Conservation (phyloP, 2,329 filamentous ascomycete genomes). For the Penicillium psychrosexuale region DNA sequence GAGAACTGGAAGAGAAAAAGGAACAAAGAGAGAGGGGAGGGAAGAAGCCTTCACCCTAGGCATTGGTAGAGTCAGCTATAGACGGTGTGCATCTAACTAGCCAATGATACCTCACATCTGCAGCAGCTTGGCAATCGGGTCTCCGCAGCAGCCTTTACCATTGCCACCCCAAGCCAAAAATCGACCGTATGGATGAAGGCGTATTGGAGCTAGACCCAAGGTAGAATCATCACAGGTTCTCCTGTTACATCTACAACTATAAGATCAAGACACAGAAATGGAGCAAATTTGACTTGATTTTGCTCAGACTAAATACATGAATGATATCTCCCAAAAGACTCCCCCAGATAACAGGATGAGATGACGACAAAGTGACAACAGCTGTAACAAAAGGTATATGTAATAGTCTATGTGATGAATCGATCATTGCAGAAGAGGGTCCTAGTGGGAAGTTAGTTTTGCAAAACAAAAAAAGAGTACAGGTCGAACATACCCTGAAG, state of each 20-base stretch:
- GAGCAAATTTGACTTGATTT: neutral
- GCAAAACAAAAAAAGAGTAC: neutral
- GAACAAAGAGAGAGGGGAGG: too few species aligned
- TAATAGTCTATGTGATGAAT: conserved; percentile 1
- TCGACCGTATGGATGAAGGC: too few species aligned
- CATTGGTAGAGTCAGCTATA: too few species aligned
- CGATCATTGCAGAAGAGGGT: conserved; percentile 53
- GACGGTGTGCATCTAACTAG: too few species aligned
- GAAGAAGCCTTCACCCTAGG: too few species aligned
- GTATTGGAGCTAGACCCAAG: too few species aligned
- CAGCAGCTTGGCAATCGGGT: too few species aligned
- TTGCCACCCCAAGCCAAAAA: too few species aligned
- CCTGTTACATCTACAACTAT: neutral
- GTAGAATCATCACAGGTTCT: too few species aligned
- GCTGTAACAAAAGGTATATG: conserved; percentile 6
- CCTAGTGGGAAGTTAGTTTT: conserved; percentile 34
- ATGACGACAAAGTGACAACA: neutral
- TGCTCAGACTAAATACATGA: conserved; percentile 1
- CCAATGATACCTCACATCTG: too few species aligned
- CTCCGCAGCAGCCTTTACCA: too few species aligned
- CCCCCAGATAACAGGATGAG: neutral
- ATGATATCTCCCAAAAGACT: neutral
- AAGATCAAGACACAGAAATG: neutral
- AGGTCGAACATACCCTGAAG: conserved; percentile 54
- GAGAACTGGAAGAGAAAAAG: too few species aligned